Evolutionary conservation across 2,329 filamentous ascomycete species (phyloP).

Genomic region (Chaetothyriales sp.): DNA sequence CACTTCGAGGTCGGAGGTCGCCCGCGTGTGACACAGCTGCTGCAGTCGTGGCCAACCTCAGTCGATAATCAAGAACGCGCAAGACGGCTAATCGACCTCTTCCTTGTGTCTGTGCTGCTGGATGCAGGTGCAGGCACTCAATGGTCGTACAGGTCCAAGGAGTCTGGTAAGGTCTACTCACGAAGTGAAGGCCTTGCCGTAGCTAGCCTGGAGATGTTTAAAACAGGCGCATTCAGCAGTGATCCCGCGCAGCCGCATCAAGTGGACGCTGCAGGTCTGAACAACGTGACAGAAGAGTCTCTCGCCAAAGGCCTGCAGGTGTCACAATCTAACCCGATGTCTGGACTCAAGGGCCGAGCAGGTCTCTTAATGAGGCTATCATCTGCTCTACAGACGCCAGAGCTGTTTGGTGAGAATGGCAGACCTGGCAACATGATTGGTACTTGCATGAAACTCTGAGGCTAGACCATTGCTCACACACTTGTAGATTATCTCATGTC

Average conservation of each 20-base stretch:
- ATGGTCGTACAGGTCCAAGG: slow-evolving; percentile 87
- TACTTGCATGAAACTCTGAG: slow-evolving; percentile 23
- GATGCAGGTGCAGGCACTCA: slow-evolving; percentile 71
- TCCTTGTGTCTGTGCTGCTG: slow-evolving; percentile 47
- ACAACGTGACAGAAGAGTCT: slow-evolving; percentile 56
- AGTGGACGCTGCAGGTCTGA: slow-evolving; percentile 73
- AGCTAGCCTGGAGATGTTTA: slow-evolving; percentile 80
- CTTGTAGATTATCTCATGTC: slow-evolving; percentile 71
- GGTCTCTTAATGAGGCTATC: slow-evolving; percentile 63
- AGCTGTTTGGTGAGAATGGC: slow-evolving; percentile 71
- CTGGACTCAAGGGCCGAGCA: slow-evolving; percentile 72
- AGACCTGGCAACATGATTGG: slow-evolving; percentile 90
- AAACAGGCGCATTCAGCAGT: slow-evolving; percentile 58
- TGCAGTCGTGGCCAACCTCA: slow-evolving; percentile 33
- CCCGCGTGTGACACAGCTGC: slow-evolving; percentile 34
- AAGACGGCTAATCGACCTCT: slow-evolving; percentile 46
- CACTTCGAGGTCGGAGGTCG: slow-evolving; percentile 47
- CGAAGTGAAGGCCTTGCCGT: slow-evolving; percentile 81
- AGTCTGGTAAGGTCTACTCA: slow-evolving; percentile 68
- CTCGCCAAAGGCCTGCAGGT: slow-evolving; percentile 79
- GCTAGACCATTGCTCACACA: slow-evolving; percentile 1
- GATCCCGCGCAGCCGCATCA: slow-evolving; percentile 68
- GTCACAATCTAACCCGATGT: slow-evolving; percentile 62
- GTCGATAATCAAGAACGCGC: slow-evolving; percentile 53
- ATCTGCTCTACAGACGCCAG: slow-evolving; percentile 55